These are phyloP conservation scores for Urtica urens DNA, from an alignment of 306 rosid species.

Conservation along the genomic window DNA sequence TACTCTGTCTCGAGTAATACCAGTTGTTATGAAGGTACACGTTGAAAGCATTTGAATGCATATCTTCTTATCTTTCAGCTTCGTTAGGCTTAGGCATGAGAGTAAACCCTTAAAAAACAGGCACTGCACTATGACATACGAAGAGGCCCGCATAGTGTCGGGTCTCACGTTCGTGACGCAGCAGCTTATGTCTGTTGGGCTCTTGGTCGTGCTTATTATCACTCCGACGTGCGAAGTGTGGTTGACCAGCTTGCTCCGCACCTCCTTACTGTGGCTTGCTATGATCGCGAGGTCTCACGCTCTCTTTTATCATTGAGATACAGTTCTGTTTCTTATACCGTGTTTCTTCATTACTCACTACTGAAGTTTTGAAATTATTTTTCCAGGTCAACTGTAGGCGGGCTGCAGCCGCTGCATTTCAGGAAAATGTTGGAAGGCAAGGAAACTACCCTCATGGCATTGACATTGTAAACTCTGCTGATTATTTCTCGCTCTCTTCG, in stretches of 20 bases:
- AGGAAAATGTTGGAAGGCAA: constrained; percentile 97
- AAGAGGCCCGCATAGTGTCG: constrained; percentile 97
- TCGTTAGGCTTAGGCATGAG: not conserved
- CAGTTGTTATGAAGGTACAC: constrained; percentile 77
- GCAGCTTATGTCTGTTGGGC: constrained; percentile 99
- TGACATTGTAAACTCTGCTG: constrained; percentile 88
- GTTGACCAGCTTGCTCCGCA: constrained; percentile 83
- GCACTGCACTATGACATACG: constrained; percentile 95
- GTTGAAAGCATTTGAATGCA: not conserved
- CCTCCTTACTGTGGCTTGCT: constrained; percentile 87
- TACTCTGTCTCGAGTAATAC: constrained; percentile 80
- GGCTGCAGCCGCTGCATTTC: constrained; percentile 99
- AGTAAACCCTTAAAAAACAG: constrained; percentile 30
- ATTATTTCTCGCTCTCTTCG: constrained; percentile 89
- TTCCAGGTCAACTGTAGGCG: constrained; percentile 97
- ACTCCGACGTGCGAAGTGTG: constrained; percentile 61
- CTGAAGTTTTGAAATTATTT: constrained; percentile 13
- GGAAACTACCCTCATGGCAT: constrained; percentile 95
- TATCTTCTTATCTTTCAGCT: not conserved
- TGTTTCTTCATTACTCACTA: not conserved
- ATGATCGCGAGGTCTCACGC: constrained; percentile 80
- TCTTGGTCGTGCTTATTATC: constrained; percentile 91
- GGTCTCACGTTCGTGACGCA: constrained; percentile 97
- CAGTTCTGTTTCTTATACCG: not conserved
- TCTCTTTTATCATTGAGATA: constrained; percentile 9